phyloP scores from a whole-genome alignment of 2,329 filamentous ascomycete species.

The Sporothrix phasma region DNA sequence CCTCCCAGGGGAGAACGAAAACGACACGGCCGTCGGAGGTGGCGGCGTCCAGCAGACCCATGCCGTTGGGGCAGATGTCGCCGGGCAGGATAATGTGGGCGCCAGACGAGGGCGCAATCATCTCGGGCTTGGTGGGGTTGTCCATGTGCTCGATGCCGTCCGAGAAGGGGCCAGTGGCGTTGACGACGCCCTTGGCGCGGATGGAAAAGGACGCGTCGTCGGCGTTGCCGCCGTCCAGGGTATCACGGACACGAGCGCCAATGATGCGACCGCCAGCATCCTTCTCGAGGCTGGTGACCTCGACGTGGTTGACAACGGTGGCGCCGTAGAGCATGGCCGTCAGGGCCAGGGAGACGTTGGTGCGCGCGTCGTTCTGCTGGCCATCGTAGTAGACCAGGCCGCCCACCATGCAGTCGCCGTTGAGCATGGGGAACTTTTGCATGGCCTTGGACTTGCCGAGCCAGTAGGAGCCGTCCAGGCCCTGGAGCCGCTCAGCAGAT shows the following conservation, averaged over 20 bases:
- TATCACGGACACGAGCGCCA: conserved; percentile 58
- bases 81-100: conserved; percentile 77
- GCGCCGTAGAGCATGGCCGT: conserved; percentile 72
- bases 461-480: conserved; percentile 76
- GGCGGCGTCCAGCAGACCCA: conserved; percentile 72
- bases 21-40: conserved; percentile 81
- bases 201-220: conserved; percentile 55
- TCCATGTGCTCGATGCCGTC: conserved; percentile 76
- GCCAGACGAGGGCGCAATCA: conserved; percentile 70
- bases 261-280: conserved; percentile 57
- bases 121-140: conserved; percentile 55
- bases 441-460: conserved; percentile 67
- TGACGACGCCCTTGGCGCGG: conserved; percentile 70
- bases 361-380: conserved; percentile 77
- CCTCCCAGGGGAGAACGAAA: conserved; percentile 81
- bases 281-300: conserved; percentile 50
- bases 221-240: conserved; percentile 43
- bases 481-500: conserved; percentile 73
- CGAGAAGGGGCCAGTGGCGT: conserved; percentile 74
- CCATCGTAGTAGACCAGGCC: conserved; percentile 81
- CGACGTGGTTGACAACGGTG: conserved; percentile 71
- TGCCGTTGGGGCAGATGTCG: conserved; percentile 67
- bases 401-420: conserved; percentile 56
- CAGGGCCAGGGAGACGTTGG: conserved; percentile 76
- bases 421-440: conserved; percentile 69